phyloP scores from a whole-genome alignment of 2,329 filamentous ascomycete species.

The Claviceps africana region DNA sequence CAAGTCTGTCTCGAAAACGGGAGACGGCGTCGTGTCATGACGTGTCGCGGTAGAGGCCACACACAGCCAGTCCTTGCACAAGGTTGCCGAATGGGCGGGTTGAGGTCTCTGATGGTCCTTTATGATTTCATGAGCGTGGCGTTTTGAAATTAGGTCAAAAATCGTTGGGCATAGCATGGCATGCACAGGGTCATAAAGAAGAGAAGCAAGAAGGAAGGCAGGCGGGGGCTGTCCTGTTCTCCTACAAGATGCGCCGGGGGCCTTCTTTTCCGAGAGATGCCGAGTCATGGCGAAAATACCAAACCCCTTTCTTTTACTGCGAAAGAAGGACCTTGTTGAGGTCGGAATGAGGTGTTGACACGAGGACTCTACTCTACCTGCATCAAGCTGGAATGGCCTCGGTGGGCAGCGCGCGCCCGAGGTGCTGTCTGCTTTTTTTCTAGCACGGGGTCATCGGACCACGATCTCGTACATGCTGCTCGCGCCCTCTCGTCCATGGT shows the following conservation, averaged over 20 bases:
- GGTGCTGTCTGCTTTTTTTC: background rate
- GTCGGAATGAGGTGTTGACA: background rate
- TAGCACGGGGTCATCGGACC: background rate
- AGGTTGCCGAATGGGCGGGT: background rate
- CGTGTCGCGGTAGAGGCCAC: background rate
- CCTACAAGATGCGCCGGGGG: background rate
- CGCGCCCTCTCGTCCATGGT: too few species aligned
- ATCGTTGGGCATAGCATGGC: slow-evolving; percentile 12
- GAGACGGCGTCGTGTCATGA: background rate
- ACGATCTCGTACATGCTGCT: background rate
- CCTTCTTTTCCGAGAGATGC: background rate
- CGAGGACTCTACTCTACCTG: background rate
- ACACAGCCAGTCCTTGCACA: background rate
- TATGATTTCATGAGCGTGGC: slow-evolving; percentile 23
- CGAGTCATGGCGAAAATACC: too few species aligned
- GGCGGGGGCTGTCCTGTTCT: background rate
- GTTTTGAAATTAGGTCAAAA: slow-evolving; percentile 18
- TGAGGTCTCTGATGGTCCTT: slow-evolving; percentile 9
- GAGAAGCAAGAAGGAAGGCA: background rate
- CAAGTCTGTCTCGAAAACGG: background rate
- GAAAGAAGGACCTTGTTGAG: background rate
- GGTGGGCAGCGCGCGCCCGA: background rate
- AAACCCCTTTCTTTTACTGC: background rate
- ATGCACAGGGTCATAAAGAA: slow-evolving; percentile 7
- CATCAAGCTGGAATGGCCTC: background rate